Evolutionary conservation across 345 rosid genomes (phyloP).

Genomic region (Aegle marmelos): DNA sequence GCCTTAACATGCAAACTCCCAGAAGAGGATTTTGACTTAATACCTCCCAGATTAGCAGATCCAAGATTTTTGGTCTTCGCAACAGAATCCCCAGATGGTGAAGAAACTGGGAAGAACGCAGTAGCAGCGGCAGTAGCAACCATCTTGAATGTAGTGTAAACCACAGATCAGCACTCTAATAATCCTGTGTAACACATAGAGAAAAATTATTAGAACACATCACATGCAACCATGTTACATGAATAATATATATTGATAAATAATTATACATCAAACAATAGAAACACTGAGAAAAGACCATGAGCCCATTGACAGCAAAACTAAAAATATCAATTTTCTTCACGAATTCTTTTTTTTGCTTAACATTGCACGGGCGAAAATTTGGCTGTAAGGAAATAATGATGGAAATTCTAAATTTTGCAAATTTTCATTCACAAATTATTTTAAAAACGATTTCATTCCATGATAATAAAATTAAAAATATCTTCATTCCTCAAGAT

Average conservation of each 20-base stretch:
- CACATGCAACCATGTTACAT: not conserved
- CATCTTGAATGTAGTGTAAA: conserved; percentile 38
- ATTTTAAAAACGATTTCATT: not conserved
- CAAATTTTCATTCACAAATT: not conserved
- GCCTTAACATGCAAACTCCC: conserved; percentile 74
- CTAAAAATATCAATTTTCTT: not conserved
- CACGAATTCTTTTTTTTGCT: not conserved
- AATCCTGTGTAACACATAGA: not conserved
- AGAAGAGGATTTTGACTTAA: conserved; percentile 42
- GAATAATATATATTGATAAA: not conserved
- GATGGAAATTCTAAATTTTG: not conserved
- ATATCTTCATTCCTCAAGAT: not conserved
- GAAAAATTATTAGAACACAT: not conserved
- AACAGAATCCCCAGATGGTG: conserved; percentile 47
- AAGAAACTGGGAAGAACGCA: conserved; percentile 60
- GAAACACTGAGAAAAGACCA: not conserved
- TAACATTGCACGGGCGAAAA: not conserved
- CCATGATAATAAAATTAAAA: no score
- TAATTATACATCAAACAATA: not conserved
- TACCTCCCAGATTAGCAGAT: conserved; percentile 47
- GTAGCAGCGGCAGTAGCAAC: conserved; percentile 76
- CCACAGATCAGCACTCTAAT: not conserved
- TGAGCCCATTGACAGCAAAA: not conserved
- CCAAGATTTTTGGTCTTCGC: conserved; percentile 49
- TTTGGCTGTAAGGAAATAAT: not conserved